phyloP scores from a whole-genome alignment of 1,139 yeast species.

The Komagataea norvegica region DNA sequence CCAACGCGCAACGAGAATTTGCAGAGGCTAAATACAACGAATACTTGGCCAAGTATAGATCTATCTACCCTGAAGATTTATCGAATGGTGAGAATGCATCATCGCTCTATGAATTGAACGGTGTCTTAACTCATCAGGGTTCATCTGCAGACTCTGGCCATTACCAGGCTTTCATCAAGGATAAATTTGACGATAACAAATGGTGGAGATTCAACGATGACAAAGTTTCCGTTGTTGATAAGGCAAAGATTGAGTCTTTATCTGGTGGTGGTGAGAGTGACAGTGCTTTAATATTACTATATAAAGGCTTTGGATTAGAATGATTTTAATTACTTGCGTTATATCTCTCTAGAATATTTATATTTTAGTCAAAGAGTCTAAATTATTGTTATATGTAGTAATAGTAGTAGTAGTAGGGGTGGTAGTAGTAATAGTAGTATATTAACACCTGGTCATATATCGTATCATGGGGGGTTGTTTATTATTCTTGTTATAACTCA shows the following conservation, averaged over 20 bases:
- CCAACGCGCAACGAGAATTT: conserved; percentile 28
- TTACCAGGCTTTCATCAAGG: conserved; percentile 83
- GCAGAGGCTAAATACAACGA: conserved; percentile 35
- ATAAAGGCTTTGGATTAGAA: conserved; percentile 65
- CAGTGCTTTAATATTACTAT: conserved; percentile 82
- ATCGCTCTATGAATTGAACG: conserved; percentile 76
- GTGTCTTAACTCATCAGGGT: conserved; percentile 90
- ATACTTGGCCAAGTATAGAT: conserved; percentile 35
- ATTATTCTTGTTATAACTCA: conserved; percentile 17
- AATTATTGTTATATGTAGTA: not conserved
- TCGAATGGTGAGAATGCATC: conserved; percentile 75
- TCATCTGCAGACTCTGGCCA: conserved; percentile 97
- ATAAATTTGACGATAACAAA: conserved; percentile 62
- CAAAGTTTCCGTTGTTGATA: conserved; percentile 70
- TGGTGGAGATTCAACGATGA: conserved; percentile 98
- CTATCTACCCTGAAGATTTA: conserved; percentile 31
- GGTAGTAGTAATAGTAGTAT: too few species aligned
- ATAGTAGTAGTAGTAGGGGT: not conserved
- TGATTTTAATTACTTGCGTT: conserved; percentile 1
- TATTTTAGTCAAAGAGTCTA: not conserved
- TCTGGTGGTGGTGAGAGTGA: conserved; percentile 99
- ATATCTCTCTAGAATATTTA: conserved; percentile 4
- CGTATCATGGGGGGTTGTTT: not conserved
- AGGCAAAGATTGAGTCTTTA: conserved; percentile 74
- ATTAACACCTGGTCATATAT: conserved; percentile 3